Evolutionary conservation across 169 alveolate genomes (phyloP), one percentile per base, ranked within the genome.

Genomic region (Plasmodium sp.): DNA sequence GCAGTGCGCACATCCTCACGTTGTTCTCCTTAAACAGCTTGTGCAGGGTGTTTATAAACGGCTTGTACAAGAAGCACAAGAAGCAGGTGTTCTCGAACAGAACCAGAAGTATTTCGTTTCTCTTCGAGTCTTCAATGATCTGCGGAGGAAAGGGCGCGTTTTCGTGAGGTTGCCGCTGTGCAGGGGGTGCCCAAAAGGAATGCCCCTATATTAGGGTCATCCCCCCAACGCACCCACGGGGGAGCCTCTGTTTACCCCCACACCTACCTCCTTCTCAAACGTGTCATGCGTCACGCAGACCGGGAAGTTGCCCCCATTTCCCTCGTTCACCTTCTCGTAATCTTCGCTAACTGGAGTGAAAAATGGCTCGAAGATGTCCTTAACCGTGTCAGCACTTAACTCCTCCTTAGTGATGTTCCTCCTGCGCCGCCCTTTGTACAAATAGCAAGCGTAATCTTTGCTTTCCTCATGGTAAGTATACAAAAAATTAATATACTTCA

Each of bases 51-150:
- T 86, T 86, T 86, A 86, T 86, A 86, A 86, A 86, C 16, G 93
- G 93, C 83, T 86, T 86, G 85, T 86, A 86, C 34, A 86, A 33
- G 48, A 86, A 86, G 81, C 93, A 86, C 45, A 86, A 56, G 81
- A 86, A 86, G 74, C 93, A 86, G 27, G 93, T 86, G 36, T 86
- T 79, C 81, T 86, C 93, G 71, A 86, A 86, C 71, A 86, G 41
- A 54, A 86, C 86, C 54, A 86, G 48, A 27, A 86, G 39, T 54
- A 86, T 86, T 54, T 86, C 85, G 45, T 86, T 86, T 41, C 81
- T 74, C 85, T 86, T 86, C 33, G 93, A 86, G 80, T 86, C 93
- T 56, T 86, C 93, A 86, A 86, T 86, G 33, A 86, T 75, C 93
- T 86, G 36, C 31, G 72, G 77, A 31, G 33, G 77, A 31, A 67